Percentiles rank a stretch among this genome's conserved stretches.
These are phyloP conservation scores for Colletotrichum sp. DNA, from an alignment of 2,329 filamentous ascomycete genomes.

Conservation along the genomic window DNA sequence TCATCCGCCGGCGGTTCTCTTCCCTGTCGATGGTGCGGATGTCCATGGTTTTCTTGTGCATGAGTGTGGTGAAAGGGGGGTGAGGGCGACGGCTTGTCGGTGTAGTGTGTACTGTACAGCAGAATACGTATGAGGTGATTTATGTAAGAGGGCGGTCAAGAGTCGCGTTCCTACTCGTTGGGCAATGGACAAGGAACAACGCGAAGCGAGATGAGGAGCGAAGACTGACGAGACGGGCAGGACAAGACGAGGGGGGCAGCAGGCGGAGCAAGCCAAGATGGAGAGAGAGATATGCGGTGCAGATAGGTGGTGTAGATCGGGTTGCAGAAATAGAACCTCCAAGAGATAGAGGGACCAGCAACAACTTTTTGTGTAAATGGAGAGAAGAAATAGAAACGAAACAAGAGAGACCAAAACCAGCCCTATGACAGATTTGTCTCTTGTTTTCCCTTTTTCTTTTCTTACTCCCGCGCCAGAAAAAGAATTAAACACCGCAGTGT, in stretches of 20 bases:
- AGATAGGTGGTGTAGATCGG: background rate
- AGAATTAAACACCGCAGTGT: background rate
- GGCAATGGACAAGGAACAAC: background rate
- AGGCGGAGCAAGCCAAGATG: background rate
- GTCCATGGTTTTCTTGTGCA: constrained; percentile 14
- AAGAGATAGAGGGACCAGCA: background rate
- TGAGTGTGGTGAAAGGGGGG: background rate
- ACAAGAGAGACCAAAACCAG: background rate
- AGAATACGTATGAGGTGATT: background rate
- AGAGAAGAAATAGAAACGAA: background rate
- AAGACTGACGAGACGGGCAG: background rate
- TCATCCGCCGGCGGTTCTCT: constrained; percentile 63
- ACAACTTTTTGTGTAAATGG: background rate
- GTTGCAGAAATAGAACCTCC: background rate
- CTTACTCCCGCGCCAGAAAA: background rate
- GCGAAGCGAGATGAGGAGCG: background rate
- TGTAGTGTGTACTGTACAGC: background rate
- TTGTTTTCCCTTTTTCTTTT: background rate
- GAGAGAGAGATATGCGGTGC: background rate
- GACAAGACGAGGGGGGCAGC: background rate
- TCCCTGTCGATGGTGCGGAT: constrained; percentile 38
- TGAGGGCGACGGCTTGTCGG: background rate
- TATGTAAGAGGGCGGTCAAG: background rate
- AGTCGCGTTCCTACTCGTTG: background rate
- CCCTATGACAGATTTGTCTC: background rate